Percentiles rank a stretch among this genome's conserved stretches.
phyloP scores from a whole-genome alignment of 129 eudicot species.

The carrot (Daucus carota) region DNA sequence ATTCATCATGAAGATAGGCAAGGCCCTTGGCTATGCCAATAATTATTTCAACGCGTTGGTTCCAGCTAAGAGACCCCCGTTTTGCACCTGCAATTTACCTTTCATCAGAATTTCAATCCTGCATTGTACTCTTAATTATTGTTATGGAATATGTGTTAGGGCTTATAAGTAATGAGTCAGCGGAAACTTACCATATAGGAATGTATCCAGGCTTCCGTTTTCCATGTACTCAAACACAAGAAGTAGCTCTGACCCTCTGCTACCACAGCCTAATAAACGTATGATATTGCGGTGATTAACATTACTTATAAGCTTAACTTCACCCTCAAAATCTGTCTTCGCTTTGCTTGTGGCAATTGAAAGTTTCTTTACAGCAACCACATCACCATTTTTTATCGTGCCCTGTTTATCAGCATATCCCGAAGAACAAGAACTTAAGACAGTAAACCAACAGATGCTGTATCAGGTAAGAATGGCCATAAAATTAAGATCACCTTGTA shows the following conservation, averaged over 20 bases:
- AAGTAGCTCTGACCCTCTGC: constrained; percentile 30
- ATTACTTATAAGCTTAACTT: constrained; percentile 38
- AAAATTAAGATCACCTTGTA: constrained; percentile 25
- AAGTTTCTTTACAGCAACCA: constrained; percentile 36
- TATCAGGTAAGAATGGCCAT: neutral
- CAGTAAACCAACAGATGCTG: neutral
- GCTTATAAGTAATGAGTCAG: neutral
- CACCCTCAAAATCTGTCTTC: constrained; percentile 33
- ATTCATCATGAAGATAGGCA: neutral
- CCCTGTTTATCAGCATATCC: neutral
- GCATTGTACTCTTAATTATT: neutral
- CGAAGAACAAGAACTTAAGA: neutral
- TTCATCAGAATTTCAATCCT: neutral
- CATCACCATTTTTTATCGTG: constrained; percentile 25
- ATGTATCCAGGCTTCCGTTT: constrained; percentile 39
- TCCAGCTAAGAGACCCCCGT: neutral
- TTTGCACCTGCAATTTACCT: neutral
- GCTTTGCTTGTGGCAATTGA: constrained; percentile 21
- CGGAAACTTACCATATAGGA: constrained; percentile 21
- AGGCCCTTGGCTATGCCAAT: constrained; percentile 8
- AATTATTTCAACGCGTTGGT: constrained; percentile 2
- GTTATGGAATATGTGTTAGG: neutral
- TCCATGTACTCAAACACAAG: constrained; percentile 39
- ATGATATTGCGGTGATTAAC: constrained; percentile 42
- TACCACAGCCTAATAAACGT: constrained; percentile 32